Evolutionary conservation across 768 basidiomycete species (phyloP), one percentile per base, ranked within the genome.

Genomic region (Suillus brevipes): DNA sequence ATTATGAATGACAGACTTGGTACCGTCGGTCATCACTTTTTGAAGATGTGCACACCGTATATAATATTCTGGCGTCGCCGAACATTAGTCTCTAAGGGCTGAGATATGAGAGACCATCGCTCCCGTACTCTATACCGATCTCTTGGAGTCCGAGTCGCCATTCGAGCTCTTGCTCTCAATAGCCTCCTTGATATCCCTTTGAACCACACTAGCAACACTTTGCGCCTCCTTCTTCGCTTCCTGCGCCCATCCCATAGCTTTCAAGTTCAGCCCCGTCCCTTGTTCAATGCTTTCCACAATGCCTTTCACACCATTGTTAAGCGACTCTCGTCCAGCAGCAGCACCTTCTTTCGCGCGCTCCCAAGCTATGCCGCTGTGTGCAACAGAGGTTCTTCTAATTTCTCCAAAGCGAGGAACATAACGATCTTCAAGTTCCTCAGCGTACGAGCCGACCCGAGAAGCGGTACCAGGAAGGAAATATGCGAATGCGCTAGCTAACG

Each of bases 391-490:
- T 28, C 80, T 84, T 72, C 94, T 90, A 66, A 87, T 85, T 69
- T 88, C 79, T 2, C 92, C 88, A 9, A 94, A 65, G 0, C 78
- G 75, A 1, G 95, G 95, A 70, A 87, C 79, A 74, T 94, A 87
- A 2, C 74, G 74, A 25, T 88, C 86, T 77, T 97, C 95, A 56
- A 96, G 80, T 14, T 82, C 81, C 42, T 84, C 84, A 55, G 88
- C 74, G 80, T 92, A 94, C 2, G 70, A 74, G 13, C 84, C 81
- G 68, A 96, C 76, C 72, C 95, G 95, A 63, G 77, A 69, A 2
- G 90, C 83, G 7, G 93, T 92, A 74, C 89, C 83, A 5, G 97
- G 97, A 49, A 97, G 87, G 87, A 97, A 96, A 75, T 96, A 88
- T 63, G 87, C 81, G 53, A 89, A 80, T 36, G 95, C 88, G 65